These are phyloP conservation scores for Cystobasidium sp. DNA, from an alignment of 1,284 basidiomycete genomes.

Conservation along the genomic window DNA sequence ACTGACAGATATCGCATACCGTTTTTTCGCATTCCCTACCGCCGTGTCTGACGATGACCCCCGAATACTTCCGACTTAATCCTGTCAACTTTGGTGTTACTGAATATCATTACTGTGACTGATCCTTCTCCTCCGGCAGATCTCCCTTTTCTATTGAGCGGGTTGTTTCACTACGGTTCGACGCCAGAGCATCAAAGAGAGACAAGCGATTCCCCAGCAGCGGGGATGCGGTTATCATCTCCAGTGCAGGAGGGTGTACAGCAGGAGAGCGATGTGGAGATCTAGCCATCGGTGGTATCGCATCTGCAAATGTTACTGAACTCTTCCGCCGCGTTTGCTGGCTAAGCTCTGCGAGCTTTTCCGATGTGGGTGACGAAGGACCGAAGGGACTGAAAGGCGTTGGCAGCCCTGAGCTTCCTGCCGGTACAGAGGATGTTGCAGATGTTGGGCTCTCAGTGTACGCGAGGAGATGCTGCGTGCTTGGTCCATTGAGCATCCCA, in stretches of 20 bases:
- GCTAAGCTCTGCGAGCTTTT: constrained; percentile 7
- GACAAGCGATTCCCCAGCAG: not conserved
- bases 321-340: constrained; percentile 12
- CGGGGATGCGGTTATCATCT: not conserved
- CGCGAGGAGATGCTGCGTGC: not conserved
- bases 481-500: not conserved
- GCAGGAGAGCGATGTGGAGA: not conserved
- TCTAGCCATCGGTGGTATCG: not conserved
- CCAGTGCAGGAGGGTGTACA: constrained; percentile 5
- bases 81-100: not conserved
- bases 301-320: constrained; percentile 39
- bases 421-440: not conserved
- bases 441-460: constrained; percentile 1
- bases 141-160: not conserved
- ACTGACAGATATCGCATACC: too few species aligned
- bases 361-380: not conserved
- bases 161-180: constrained; percentile 5
- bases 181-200: not conserved
- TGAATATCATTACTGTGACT: not conserved
- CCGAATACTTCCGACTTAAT: too few species aligned
- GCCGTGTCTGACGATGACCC: too few species aligned
- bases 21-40: too few species aligned
- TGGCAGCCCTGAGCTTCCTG: not conserved
- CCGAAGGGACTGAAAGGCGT: not conserved
- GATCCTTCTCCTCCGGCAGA: not conserved